Evolutionary conservation across 441 rosid species (phyloP).

Genomic region (Hypseocharis bilobata): DNA sequence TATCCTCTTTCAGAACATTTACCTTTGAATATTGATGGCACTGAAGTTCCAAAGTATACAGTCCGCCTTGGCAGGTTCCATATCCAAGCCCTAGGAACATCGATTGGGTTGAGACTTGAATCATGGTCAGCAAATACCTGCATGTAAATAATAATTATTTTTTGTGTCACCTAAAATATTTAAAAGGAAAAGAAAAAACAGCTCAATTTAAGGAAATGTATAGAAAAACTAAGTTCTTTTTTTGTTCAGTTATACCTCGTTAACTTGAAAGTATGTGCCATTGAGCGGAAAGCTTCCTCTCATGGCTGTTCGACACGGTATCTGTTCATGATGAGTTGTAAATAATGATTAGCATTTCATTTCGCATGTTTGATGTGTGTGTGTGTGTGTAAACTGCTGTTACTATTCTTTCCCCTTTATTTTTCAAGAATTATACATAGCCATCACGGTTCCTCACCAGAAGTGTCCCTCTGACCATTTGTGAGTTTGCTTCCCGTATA

Average conservation of each 20-base stretch:
- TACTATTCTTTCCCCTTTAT: background rate
- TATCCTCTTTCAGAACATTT: slow-evolving; percentile 13
- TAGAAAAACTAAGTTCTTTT: background rate
- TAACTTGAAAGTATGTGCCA: slow-evolving; percentile 93
- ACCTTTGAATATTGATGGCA: slow-evolving; percentile 86
- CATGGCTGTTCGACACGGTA: slow-evolving; percentile 94
- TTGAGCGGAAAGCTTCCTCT: slow-evolving; percentile 93
- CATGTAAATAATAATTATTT: slow-evolving; percentile 12
- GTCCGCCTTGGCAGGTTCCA: slow-evolving; percentile 75
- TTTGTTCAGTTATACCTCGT: slow-evolving; percentile 42
- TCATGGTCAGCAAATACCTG: slow-evolving; percentile 93
- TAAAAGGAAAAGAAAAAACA: slow-evolving; percentile 1
- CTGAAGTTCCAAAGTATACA: slow-evolving; percentile 90
- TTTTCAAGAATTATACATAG: slow-evolving; percentile 1
- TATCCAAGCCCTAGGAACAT: slow-evolving; percentile 66
- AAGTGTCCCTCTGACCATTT: slow-evolving; percentile 49
- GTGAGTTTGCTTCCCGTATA: slow-evolving; percentile 40
- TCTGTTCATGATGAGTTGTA: slow-evolving; percentile 32
- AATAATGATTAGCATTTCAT: background rate
- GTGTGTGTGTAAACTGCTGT: background rate
- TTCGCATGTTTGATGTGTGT: background rate
- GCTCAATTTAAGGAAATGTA: background rate
- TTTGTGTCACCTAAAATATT: background rate
- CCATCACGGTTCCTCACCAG: slow-evolving; percentile 30
- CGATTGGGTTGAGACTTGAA: slow-evolving; percentile 68